These are phyloP conservation scores for Albizia julibrissin DNA, from an alignment of 306 rosid genomes.

Conservation along the genomic window DNA sequence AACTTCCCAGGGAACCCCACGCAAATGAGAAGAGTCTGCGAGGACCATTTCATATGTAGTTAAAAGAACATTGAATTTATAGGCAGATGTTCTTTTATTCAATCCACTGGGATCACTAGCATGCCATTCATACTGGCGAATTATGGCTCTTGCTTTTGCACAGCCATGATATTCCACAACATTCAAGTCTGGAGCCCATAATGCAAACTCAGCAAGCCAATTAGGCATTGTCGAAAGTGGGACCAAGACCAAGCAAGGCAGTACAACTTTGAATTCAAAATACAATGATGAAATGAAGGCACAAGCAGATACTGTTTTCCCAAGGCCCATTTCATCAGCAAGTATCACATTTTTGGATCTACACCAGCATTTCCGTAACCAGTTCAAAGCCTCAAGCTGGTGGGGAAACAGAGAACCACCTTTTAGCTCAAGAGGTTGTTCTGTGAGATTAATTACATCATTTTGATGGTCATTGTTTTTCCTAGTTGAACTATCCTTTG, in stretches of 20 bases:
- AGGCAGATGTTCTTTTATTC: constrained; percentile 77
- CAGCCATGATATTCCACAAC: constrained; percentile 99
- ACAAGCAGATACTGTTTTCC: constrained; percentile 94
- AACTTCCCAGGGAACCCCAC: constrained; percentile 99
- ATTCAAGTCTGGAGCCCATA: constrained; percentile 95
- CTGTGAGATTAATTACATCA: constrained; percentile 72
- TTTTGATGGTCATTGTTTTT: constrained; percentile 51
- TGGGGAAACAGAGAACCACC: constrained; percentile 98
- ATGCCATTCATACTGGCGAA: constrained; percentile 98
- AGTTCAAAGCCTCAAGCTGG: constrained; percentile 98
- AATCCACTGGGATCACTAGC: constrained; percentile 61
- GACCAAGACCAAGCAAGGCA: constrained; percentile 97
- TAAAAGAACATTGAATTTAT: constrained; percentile 87
- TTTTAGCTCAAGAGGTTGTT: constrained; percentile 91
- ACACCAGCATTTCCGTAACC: constrained; percentile 97
- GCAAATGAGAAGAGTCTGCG: constrained; percentile 91
- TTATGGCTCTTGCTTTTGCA: constrained; percentile 91
- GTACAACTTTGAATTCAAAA: constrained; percentile 84
- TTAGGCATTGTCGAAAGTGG: constrained; percentile 99
- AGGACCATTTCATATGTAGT: constrained; percentile 99
- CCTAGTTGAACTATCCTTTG: constrained; percentile 53
- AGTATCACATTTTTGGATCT: constrained; percentile 95
- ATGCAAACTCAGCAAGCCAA: constrained; percentile 92
- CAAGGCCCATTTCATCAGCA: constrained; percentile 99
- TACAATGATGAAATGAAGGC: constrained; percentile 89